Percentiles rank a stretch among this genome's conserved stretches.
phyloP scores from a whole-genome alignment of 2,329 filamentous ascomycete species.

The Spiromastix sp. region DNA sequence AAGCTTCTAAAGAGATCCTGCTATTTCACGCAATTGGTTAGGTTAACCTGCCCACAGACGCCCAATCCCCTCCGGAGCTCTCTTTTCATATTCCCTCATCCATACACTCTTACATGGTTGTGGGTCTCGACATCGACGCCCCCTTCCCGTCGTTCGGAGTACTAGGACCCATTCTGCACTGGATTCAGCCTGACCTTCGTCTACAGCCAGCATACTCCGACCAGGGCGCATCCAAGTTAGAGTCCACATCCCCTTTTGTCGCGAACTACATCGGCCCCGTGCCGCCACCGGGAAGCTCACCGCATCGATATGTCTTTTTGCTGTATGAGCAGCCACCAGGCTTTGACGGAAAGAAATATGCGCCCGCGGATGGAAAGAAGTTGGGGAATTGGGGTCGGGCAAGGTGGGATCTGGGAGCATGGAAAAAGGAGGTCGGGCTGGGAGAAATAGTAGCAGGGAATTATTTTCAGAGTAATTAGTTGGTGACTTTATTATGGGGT shows the following conservation, averaged over 20 bases:
- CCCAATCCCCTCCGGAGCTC: not conserved
- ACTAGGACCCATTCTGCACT: constrained; percentile 23
- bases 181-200: constrained; percentile 21
- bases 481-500: too few species aligned
- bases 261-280: constrained; percentile 35
- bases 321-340: constrained; percentile 38
- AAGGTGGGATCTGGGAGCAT: not conserved
- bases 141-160: constrained; percentile 20
- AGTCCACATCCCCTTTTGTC: constrained; percentile 14
- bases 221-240: constrained; percentile 1
- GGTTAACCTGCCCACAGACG: too few species aligned
- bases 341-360: constrained; percentile 25
- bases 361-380: constrained; percentile 25
- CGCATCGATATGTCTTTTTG: constrained; percentile 42
- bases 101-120: constrained; percentile 16
- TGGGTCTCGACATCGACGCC: constrained; percentile 21
- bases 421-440: not conserved
- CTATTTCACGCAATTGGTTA: too few species aligned
- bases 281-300: constrained; percentile 36
- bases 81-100: constrained; percentile 6
- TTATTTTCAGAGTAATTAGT: not conserved
- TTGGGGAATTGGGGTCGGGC: constrained; percentile 14
- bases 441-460: not conserved
- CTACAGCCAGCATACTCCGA: not conserved
- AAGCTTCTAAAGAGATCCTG: too few species aligned